Base-by-base conservation (phyloP, 768 basidiomycete species). In the Candolleomyces eurysporus region DNA sequence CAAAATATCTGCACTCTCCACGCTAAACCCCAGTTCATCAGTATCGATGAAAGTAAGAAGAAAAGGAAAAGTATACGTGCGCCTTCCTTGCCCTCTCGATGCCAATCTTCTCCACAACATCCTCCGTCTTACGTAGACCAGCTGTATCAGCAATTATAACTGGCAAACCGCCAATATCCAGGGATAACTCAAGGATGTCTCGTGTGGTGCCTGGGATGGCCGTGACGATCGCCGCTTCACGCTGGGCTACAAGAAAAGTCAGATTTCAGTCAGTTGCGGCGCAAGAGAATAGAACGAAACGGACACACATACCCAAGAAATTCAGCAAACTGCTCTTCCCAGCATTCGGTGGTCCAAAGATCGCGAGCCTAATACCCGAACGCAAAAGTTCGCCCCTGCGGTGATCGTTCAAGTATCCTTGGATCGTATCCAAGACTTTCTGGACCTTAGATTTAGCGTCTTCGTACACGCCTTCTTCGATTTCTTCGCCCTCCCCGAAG, bases 291-390 rank as follows among this genome's bases (percentile, higher is more conserved):
- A 46, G 42, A 46, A 55, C 19, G 21, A 52, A 22, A 9, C 54
- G 9, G 36, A 14, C 21, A 74, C 1, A 65, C 79, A 14, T 66
- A 89, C 94, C 91, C 13, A 96, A 78, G 70, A 87, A 93, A 68
- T 96, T 96, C 51, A 94, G 79, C n/a, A 94, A 72, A 67, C 89
- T 92, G 68, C 92, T 94, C 76, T 96, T 97, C n/a, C 94, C 95
- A 1, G 90, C 93, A 67, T 97, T 97, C 0, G 94, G 92, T 22
- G 94, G 92, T 0, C 94, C 94, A 68, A 95, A 94, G 42, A 97
- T 95, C 13, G 91, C 89, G 9, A 96, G 78, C 49, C 85, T 86
- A 53, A 96, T 83, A 2, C 94, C 95, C 1, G 86, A 84, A 11
- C 92, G 86, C 61, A 95, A 76, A 54, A 96, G 86, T 71, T 96